Evolutionary conservation across 2,329 filamentous ascomycete genomes (phyloP).

Genomic region (Samsoniella hepiali): DNA sequence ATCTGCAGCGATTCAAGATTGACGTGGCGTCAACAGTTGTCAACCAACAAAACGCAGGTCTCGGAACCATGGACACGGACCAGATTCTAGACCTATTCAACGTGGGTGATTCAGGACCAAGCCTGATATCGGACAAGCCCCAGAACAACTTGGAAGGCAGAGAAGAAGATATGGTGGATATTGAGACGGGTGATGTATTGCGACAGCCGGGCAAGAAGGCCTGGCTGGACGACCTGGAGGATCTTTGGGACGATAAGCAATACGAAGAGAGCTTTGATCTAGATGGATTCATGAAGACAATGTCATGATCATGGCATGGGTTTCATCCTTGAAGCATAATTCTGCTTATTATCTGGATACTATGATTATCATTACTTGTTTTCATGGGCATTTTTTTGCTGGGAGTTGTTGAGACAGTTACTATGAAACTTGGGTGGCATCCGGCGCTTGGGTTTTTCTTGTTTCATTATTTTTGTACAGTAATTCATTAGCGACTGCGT

Average conservation of each 20-base stretch:
- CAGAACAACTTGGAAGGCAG: conserved; percentile 57
- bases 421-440: background rate
- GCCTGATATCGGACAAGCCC: conserved; percentile 59
- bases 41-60: conserved; percentile 95
- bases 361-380: background rate
- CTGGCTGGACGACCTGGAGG: conserved; percentile 90
- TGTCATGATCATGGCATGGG: conserved; percentile 53
- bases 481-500: conserved; percentile 18
- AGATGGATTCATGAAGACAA: conserved; percentile 90
- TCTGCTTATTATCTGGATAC: background rate
- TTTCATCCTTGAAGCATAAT: background rate
- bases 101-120: conserved; percentile 73
- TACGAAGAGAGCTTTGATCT: conserved; percentile 98
- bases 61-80: conserved; percentile 96
- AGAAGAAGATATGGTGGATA: conserved; percentile 86
- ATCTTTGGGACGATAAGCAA: conserved; percentile 95
- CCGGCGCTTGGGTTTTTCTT: conserved; percentile 10
- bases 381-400: background rate
- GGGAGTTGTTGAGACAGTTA: background rate
- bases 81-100: conserved; percentile 97
- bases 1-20: conserved; percentile 98
- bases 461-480: conserved; percentile 11
- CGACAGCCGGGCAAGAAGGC: conserved; percentile 96
- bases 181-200: conserved; percentile 85
- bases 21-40: conserved; percentile 97